Base-by-base conservation (phyloP, 139 green algal genomes). In the Chlamydomonas sp. region DNA sequence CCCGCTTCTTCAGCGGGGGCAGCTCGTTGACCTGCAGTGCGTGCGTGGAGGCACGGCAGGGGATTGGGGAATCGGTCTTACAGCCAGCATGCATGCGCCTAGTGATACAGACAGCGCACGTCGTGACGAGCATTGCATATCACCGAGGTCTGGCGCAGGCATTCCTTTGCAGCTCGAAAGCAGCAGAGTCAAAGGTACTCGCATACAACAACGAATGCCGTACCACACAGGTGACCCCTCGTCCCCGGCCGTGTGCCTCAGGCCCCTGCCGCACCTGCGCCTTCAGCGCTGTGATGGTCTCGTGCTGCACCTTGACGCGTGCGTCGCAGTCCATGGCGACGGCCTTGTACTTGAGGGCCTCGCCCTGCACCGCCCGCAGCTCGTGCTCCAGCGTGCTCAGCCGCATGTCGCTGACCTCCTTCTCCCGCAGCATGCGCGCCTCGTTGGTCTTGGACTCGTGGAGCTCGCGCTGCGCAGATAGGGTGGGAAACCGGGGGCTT, bases 291-390 rank as follows among this genome's bases (percentile, higher is more conserved):
- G 77, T 57, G 49, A 88, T 88, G 73, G 73, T 81, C 83, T 88
- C 83, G 63, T 88, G 83, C 72, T 88, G 83, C 83, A 81, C 63
- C 83, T 88, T 88, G 83, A 88, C 57, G 60, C 75, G 63, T 63
- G 63, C 74, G 59, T 81, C 83, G 63, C 49, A 82, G 63, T 88
- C 83, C 73, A 62, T 14, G n/a, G 16, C 63, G 4, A 7, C 16
- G 1, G 83, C 83, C 60, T 62, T 60, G 31, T n/a, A 16, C 31
- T 76, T 76, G 63, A 79, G 66, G 60, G 49, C 74, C 9, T 88
- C 83, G 14, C 10, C 18, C 63, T 88, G 83, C 14, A 31, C 60
- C 20, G 58, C 61, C 31, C 83, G 62, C 83, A 88, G 62, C 18
- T 88, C 83, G 62, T 81, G 63, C 73, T 88, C 83, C 83, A 88